Conservation (phyloP, 75 land plant species). For the Chamaecyparis obtusa region DNA sequence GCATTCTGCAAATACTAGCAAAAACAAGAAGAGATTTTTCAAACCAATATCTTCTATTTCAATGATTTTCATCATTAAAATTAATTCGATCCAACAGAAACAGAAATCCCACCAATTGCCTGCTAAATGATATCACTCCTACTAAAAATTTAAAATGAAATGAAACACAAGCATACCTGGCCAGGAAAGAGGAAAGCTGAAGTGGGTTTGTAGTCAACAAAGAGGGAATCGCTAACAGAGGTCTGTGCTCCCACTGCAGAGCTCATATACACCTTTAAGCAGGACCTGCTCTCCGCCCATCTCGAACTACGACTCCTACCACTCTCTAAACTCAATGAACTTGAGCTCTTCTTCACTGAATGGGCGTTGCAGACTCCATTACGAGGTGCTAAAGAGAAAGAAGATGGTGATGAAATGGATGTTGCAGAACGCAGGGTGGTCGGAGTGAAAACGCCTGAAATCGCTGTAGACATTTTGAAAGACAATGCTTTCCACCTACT, state of each 20-base stretch:
- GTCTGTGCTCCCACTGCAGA: constrained; percentile 39
- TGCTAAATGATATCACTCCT: not conserved
- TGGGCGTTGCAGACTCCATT: not conserved
- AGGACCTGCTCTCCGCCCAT: not conserved
- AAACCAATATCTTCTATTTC: not conserved
- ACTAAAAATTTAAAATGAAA: not conserved
- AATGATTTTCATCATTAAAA: not conserved
- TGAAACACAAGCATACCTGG: constrained; percentile 51
- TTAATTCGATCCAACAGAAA: not conserved
- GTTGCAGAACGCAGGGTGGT: not conserved
- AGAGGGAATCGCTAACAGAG: constrained; percentile 42
- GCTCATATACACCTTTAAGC: not conserved
- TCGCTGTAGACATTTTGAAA: not conserved
- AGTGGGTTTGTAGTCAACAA: constrained; percentile 73
- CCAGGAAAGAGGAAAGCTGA: constrained; percentile 90
- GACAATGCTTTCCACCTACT: not conserved
- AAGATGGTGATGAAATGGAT: not conserved
- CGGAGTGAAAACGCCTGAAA: not conserved
- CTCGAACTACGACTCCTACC: not conserved
- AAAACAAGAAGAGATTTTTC: not conserved
- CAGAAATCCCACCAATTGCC: not conserved
- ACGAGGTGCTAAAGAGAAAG: not conserved
- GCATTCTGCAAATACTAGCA: not conserved
- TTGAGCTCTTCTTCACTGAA: not conserved
- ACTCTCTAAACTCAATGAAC: not conserved